phyloP scores from a whole-genome alignment of 2,329 filamentous ascomycete species.

The Spiromastix sp. region DNA sequence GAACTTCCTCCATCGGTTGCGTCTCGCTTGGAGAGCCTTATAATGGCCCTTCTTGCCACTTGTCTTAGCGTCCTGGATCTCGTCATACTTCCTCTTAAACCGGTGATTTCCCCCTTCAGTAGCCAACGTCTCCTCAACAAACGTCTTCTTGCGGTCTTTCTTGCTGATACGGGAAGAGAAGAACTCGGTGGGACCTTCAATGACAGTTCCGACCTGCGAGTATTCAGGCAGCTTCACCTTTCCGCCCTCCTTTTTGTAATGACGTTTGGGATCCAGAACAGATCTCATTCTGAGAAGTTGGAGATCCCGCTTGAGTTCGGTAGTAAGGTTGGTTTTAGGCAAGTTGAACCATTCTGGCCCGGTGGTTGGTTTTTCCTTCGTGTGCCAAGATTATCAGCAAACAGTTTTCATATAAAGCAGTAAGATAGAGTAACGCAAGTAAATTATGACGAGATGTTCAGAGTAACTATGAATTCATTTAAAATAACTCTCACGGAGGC shows the following conservation, averaged over 20 bases:
- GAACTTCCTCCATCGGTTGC: slow-evolving; percentile 19
- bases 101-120: slow-evolving; percentile 55
- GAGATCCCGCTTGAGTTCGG: slow-evolving; percentile 78
- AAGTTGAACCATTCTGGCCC: slow-evolving; percentile 81
- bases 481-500: slow-evolving; percentile 57
- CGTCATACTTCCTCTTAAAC: slow-evolving; percentile 78
- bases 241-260: slow-evolving; percentile 77
- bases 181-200: slow-evolving; percentile 82
- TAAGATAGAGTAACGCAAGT: slow-evolving; percentile 4
- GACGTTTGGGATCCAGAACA: slow-evolving; percentile 76
- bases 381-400: slow-evolving; percentile 12
- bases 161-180: slow-evolving; percentile 70
- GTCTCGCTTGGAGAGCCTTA: slow-evolving; percentile 60
- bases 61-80: slow-evolving; percentile 70
- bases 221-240: slow-evolving; percentile 67
- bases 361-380: slow-evolving; percentile 52
- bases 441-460: slow-evolving; percentile 39
- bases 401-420: slow-evolving; percentile 3
- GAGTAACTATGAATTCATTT: slow-evolving; percentile 60
- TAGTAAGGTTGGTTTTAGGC: slow-evolving; percentile 71
- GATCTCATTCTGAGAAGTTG: slow-evolving; percentile 83
- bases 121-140: slow-evolving; percentile 74
- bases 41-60: slow-evolving; percentile 88
- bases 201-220: slow-evolving; percentile 78
- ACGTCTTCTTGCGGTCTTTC: slow-evolving; percentile 76